Conservation (phyloP, 108 stramenopile genomes). For the Cyclotella atomus region DNA sequence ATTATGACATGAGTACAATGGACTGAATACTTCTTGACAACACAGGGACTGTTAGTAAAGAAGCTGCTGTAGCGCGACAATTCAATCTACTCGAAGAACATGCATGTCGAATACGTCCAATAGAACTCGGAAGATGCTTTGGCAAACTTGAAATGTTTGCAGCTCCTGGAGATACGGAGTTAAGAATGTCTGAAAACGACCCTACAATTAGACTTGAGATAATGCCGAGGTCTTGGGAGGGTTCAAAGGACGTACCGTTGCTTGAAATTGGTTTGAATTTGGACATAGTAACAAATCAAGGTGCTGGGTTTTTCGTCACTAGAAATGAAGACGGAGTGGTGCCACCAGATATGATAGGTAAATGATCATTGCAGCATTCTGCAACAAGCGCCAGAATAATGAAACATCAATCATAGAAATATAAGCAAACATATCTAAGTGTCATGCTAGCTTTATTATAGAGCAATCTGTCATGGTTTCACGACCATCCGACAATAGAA, state of each 20-base stretch:
- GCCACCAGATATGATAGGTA: conserved; percentile 28
- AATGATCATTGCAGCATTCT: too few species aligned
- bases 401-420: neutral
- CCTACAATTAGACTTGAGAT: conserved; percentile 29
- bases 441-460: neutral
- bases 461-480: neutral
- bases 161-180: conserved; percentile 52
- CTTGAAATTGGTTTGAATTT: conserved; percentile 52
- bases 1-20: too few species aligned
- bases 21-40: neutral
- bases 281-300: conserved; percentile 52
- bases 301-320: conserved; percentile 48
- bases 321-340: conserved; percentile 46
- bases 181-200: conserved; percentile 34
- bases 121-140: conserved; percentile 51
- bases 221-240: conserved; percentile 27
- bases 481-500: neutral
- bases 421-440: neutral
- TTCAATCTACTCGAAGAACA: conserved; percentile 56
- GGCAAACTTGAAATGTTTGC: conserved; percentile 42
- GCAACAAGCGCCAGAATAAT: too few species aligned
- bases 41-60: conserved; percentile 41
- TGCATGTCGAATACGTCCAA: conserved; percentile 47
- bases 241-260: conserved; percentile 27
- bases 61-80: conserved; percentile 46